Evolutionary conservation across 495 filamentous ascomycete species (phyloP), one percentile per base, ranked within the genome.

Genomic region (Aspergillus ellipticus): DNA sequence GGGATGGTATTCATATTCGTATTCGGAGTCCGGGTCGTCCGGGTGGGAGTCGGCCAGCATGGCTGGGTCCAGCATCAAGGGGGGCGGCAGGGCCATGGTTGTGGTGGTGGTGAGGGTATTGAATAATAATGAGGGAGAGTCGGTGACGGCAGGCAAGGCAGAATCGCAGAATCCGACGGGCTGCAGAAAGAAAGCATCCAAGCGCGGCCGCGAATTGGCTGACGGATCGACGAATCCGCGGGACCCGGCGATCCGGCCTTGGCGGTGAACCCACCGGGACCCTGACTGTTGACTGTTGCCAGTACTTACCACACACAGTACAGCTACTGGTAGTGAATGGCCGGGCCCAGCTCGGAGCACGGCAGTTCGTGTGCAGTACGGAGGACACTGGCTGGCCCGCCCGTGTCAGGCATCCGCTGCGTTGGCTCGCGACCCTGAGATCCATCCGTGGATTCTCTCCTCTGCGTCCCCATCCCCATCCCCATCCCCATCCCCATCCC

Each of bases 1-100:
- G 5, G 76, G 71, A 61, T 83, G 66, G 60, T 86, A 86, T 57
- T 86, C 84, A 51, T 86, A 87, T 61, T 86, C 84, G 71, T 78
- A 86, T 20, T 83, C 83, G 11, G 75, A 55, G 16, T 64, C 63
- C 0, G 53, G 15, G 20, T 64, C 63, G 37, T 51, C 42, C 7
- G 41, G 47, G 20, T 28, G 11, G 35, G 35, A 39, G 1, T 59
- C 54, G 10, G 52, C 46, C 21, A 64, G 54, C 37, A 68, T 59
- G 39, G 61, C 49, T 6, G 62, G 66, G 60, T 70, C 63, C 55
- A 73, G 63, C 35, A 42, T 49, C 41, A 37, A 26, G 13, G 21
- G 37, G 20, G 28, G 20, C 11, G 21, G 49, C n/a, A 22, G 16
- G 13, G 31, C 15, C 47, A 47, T 42, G 56, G 10, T 42, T 42